A percentile compares a stretch with the other conserved stretches of the same genome.
These are phyloP conservation scores for Cladophialophora psammophila DNA, from an alignment of 2,329 filamentous ascomycete species.

Conservation along the genomic window DNA sequence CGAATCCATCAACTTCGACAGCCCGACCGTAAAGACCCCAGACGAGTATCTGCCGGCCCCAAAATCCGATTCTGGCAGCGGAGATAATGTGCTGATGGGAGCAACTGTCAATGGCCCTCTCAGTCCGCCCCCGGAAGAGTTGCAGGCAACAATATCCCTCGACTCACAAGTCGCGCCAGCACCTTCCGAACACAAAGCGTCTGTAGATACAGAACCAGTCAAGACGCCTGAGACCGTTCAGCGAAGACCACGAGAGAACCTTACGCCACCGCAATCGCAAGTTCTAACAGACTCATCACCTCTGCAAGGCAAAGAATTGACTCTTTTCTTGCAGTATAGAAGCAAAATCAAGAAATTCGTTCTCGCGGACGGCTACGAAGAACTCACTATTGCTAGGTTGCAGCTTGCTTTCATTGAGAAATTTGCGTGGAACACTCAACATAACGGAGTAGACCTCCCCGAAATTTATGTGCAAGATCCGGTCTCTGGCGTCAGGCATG, in stretches of 20 bases:
- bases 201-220: conserved; percentile 16
- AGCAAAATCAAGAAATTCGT: conserved; percentile 42
- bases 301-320: conserved; percentile 83
- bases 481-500: conserved; percentile 93
- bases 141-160: conserved; percentile 47
- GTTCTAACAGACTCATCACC: conserved; percentile 72
- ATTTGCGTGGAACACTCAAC: conserved; percentile 98
- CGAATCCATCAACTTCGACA: conserved; percentile 49
- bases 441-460: conserved; percentile 88
- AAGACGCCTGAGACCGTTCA: conserved; percentile 32
- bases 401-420: conserved; percentile 98
- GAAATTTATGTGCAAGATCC: conserved; percentile 99
- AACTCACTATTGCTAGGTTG: conserved; percentile 83
- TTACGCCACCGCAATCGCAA: conserved; percentile 55
- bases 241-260: conserved; percentile 20
- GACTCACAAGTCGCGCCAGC: conserved; percentile 43
- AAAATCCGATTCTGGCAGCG: conserved; percentile 42
- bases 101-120: conserved; percentile 68
- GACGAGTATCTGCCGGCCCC: conserved; percentile 67
- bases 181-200: conserved; percentile 37
- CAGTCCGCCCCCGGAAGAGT: conserved; percentile 48
- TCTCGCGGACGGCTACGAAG: conserved; percentile 67
- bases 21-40: conserved; percentile 64
- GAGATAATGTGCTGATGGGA: conserved; percentile 53
- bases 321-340: conserved; percentile 68